A percentile compares a stretch with the other conserved stretches of the same genome.
These are phyloP conservation scores for Pascua sp. DNA, from an alignment of 1,284 basidiomycete genomes.

Conservation along the genomic window DNA sequence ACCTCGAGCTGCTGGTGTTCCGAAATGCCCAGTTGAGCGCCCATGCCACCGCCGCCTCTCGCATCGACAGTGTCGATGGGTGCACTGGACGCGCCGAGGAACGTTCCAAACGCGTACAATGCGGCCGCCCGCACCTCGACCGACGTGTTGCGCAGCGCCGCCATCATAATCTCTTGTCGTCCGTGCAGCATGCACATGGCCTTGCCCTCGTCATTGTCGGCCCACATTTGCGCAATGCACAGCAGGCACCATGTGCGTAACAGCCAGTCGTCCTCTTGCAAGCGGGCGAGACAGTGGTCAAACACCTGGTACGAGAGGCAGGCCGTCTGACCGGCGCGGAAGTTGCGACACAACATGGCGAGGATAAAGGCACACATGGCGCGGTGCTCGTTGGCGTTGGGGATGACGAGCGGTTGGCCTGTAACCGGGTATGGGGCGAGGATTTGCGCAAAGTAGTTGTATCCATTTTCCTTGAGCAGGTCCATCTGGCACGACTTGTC, in stretches of 20 bases:
- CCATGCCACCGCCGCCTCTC: slow-evolving; percentile 77
- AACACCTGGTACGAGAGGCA: slow-evolving; percentile 84
- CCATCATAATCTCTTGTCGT: slow-evolving; percentile 75
- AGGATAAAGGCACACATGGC: slow-evolving; percentile 99
- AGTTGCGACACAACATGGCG: slow-evolving; percentile 85
- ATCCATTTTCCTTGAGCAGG: slow-evolving; percentile 77
- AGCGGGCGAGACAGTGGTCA: slow-evolving; percentile 77
- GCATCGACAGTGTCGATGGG: slow-evolving; percentile 60
- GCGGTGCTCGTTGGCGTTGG: slow-evolving; percentile 92
- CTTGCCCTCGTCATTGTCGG: slow-evolving; percentile 86
- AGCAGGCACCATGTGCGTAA: slow-evolving; percentile 91
- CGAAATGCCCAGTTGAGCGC: slow-evolving; percentile 70
- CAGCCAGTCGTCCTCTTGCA: slow-evolving; percentile 83
- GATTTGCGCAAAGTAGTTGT: slow-evolving; percentile 81
- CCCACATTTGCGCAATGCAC: slow-evolving; percentile 93
- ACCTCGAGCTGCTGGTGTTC: slow-evolving; percentile 66
- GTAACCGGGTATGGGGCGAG: slow-evolving; percentile 55
- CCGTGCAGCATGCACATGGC: slow-evolving; percentile 75
- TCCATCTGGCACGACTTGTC: slow-evolving; percentile 91
- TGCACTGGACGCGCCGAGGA: slow-evolving; percentile 80
- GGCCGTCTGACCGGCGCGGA: slow-evolving; percentile 77
- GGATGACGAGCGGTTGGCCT: slow-evolving; percentile 57
- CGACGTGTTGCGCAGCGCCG: slow-evolving; percentile 78
- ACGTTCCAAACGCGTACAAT: slow-evolving; percentile 86
- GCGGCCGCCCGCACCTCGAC: slow-evolving; percentile 91